Base-by-base conservation (phyloP, 768 basidiomycete genomes). In the Mycena pura region DNA sequence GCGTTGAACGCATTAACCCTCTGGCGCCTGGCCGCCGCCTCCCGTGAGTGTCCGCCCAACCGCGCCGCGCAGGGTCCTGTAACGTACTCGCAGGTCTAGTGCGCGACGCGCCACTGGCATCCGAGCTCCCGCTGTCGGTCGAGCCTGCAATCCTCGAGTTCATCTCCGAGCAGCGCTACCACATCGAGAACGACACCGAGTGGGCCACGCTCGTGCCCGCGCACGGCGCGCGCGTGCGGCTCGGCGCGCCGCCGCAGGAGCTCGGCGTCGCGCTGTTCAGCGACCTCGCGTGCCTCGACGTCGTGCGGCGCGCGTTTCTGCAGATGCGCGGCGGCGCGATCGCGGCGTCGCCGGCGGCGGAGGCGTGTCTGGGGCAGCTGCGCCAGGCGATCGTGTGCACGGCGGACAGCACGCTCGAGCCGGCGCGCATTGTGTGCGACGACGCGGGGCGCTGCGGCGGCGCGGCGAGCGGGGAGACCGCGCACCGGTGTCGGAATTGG, bases 181-280 rank as follows among this genome's bases (percentile, higher is more conserved):
- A 99, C 78, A 79, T 95, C 64, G 93, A 91, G 57, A 88, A 89
- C 78, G 96, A 96, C 78, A 78, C 84, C 69, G 83, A 87, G 78
- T 96, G 93, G 95, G 86, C 90, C 63, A 94, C 96, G n/a, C 90
- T 90, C 74, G 91, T 99, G 89, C 98, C 98, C 81, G 87, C 98
- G 75, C 95, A 98, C 85, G 95, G 94, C 81, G 85, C 95, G 52
- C 93, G 93, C 92, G 84, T 88, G 63, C 89, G 94, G 70, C 91
- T 96, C 44, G 90, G 84, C 72, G 86, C 15, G 1, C 21, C 41
- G 0, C 40, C 94, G 82, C 92, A 91, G 85, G 77, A 85, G 79
- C 88, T 83, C 36, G 73, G 93, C 73, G 89, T 83, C 22, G 86
- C 86, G 69, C 72, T 78, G 63, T 93, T 90, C 39, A 87, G 93